Evolutionary conservation across 768 basidiomycete species (phyloP), one percentile per base, ranked within the genome.

Genomic region (Podaxis rugospora): DNA sequence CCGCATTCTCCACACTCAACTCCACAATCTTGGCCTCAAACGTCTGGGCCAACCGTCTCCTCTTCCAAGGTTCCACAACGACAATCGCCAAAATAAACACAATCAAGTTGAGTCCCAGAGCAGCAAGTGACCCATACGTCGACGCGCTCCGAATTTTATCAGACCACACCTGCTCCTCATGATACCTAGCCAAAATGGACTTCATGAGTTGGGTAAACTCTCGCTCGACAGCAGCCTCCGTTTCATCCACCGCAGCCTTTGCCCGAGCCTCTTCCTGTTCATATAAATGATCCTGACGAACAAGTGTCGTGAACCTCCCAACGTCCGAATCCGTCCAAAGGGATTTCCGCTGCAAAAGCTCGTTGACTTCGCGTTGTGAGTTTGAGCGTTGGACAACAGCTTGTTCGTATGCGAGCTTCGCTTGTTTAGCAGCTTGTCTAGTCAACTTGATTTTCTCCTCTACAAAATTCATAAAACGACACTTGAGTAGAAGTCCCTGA

Each of bases 111-210:
- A 96, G 83, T 11, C 86, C 88, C 23, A 98, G 81, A 57, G 86
- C 95, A 4, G 87, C 88, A 61, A 98, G 77, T 42, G 89, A 90
- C 2, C 94, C 95, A 71, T 98, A 98, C 4, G 97, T 98, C 63
- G 92, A 94, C 27, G 90, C 89, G 66, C 92, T 93, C 37, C 97
- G 86, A 62, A 99, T 97, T 76, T 99, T 99, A 79, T 99, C 96
- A 56, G 92, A 94, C 97, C 97, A 99, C 2, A 98, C 86, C 72
- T 99, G 97, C 71, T 99, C 97, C 75, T 98, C 96, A 76, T 98
- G 96, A 72, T 98, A 98, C 40, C 96, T 83, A 52, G 85, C 87
- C 61, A 99, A 82, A 68, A 98, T 98, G 9, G 83, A 79, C 59
- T 87, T 87, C 89, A 96, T 92, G 35, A 98, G 81, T 69, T 87